These are phyloP conservation scores for Magnaporthiopsis poae DNA, from an alignment of 2,329 filamentous ascomycete genomes.

Conservation along the genomic window DNA sequence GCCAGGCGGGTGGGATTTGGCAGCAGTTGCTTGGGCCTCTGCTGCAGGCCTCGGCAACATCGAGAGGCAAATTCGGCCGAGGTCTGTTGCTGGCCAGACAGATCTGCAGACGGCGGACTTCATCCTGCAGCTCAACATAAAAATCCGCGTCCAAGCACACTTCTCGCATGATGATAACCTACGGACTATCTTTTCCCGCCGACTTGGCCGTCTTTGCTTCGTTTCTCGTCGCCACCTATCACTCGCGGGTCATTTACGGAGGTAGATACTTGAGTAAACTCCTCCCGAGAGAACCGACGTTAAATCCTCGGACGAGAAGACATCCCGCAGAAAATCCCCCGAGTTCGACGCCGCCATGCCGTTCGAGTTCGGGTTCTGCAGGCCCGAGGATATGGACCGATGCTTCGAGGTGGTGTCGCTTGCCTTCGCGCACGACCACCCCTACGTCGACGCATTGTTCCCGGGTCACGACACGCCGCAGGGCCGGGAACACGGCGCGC, in stretches of 20 bases:
- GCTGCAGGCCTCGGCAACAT: background rate
- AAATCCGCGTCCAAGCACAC: background rate
- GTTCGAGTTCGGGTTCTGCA: background rate
- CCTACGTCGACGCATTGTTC: constrained; percentile 4
- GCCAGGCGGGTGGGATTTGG: too few species aligned
- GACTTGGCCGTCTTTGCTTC: background rate
- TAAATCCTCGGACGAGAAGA: background rate
- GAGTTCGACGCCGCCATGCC: background rate
- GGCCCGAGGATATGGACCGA: constrained; percentile 1
- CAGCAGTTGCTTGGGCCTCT: background rate
- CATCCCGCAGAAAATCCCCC: background rate
- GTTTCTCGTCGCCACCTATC: background rate
- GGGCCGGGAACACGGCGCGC: background rate
- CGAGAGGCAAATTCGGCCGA: background rate
- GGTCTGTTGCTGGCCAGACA: background rate
- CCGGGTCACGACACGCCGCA: background rate
- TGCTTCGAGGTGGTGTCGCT: constrained; percentile 5
- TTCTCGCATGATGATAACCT: background rate
- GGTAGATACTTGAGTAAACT: too few species aligned
- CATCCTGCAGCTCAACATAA: background rate
- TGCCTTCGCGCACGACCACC: constrained; percentile 2
- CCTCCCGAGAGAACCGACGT: too few species aligned
- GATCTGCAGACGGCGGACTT: too few species aligned
- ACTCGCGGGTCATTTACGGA: background rate
- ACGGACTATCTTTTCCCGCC: background rate